Evolutionary conservation across 2,329 filamentous ascomycete species (phyloP).

Genomic region (Myriosclerotinia curreyana): DNA sequence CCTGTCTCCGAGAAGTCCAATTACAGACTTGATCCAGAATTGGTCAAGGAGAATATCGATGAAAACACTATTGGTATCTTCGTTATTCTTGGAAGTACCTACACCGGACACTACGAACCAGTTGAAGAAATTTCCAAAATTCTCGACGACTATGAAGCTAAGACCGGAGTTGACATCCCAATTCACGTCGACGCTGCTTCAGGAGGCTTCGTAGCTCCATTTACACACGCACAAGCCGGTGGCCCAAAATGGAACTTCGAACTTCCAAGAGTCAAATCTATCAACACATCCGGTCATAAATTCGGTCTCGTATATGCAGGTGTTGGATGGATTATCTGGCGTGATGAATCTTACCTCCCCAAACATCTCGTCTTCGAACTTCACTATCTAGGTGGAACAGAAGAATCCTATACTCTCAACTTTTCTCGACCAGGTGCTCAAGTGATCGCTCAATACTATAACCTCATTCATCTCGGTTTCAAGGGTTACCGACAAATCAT

Average conservation of each 20-base stretch:
- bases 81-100: conserved; percentile 68
- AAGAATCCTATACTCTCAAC: conserved; percentile 68
- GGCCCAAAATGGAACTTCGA: conserved; percentile 62
- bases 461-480: conserved; percentile 68
- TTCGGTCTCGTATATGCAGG: conserved; percentile 64
- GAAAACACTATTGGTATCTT: conserved; percentile 78
- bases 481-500: conserved; percentile 61
- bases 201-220: conserved; percentile 61
- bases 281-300: conserved; percentile 64
- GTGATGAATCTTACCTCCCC: conserved; percentile 62
- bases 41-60: conserved; percentile 65
- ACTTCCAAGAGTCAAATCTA: conserved; percentile 60
- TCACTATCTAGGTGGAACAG: conserved; percentile 66
- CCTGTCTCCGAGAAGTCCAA: conserved; percentile 60
- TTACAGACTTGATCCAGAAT: conserved; percentile 60
- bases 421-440: conserved; percentile 70
- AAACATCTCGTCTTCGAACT: conserved; percentile 68
- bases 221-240: conserved; percentile 53
- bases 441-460: conserved; percentile 70
- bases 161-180: conserved; percentile 62
- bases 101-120: conserved; percentile 71
- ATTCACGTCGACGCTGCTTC: conserved; percentile 65
- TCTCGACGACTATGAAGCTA: conserved; percentile 59
- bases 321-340: conserved; percentile 69
- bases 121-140: conserved; percentile 65